Percentiles rank a stretch among this genome's conserved stretches.
phyloP scores from a whole-genome alignment of 2,329 filamentous ascomycete species.

The Colletotrichum eleusines region DNA sequence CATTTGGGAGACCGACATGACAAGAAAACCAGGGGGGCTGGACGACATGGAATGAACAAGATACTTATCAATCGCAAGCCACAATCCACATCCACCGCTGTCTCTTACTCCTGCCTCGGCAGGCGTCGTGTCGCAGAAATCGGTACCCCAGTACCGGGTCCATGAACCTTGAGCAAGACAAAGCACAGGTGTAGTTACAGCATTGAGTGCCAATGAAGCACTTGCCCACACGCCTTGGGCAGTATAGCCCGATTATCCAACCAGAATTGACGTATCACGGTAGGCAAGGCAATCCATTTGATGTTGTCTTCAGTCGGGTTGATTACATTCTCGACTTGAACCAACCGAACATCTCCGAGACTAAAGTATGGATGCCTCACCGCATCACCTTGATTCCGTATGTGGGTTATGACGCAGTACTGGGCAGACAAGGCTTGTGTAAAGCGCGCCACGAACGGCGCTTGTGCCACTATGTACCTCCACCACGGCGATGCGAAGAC shows the following conservation, averaged over 20 bases:
- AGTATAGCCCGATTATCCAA: slow-evolving; percentile 34
- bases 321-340: slow-evolving; percentile 30
- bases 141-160: background rate
- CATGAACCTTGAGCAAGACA: slow-evolving; percentile 4
- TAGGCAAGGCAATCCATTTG: slow-evolving; percentile 12
- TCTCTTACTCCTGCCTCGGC: background rate
- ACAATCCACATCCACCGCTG: background rate
- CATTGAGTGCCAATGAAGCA: slow-evolving; percentile 28
- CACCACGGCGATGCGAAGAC: slow-evolving; percentile 7
- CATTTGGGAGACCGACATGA: background rate
- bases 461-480: slow-evolving; percentile 4
- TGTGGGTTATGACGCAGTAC: slow-evolving; percentile 9
- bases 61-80: background rate
- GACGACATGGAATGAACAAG: background rate
- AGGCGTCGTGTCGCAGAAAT: background rate
- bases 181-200: slow-evolving; percentile 20
- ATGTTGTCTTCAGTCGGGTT: slow-evolving; percentile 34
- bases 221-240: slow-evolving; percentile 20
- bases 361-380: slow-evolving; percentile 13
- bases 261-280: slow-evolving; percentile 10
- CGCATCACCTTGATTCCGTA: slow-evolving; percentile 14
- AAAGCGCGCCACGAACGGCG: slow-evolving; percentile 28
- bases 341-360: slow-evolving; percentile 5
- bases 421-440: slow-evolving; percentile 17
- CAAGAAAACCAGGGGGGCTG: background rate